Conservation (phyloP, 2,329 filamentous ascomycete species). For the Sphaceloma murrayae region DNA sequence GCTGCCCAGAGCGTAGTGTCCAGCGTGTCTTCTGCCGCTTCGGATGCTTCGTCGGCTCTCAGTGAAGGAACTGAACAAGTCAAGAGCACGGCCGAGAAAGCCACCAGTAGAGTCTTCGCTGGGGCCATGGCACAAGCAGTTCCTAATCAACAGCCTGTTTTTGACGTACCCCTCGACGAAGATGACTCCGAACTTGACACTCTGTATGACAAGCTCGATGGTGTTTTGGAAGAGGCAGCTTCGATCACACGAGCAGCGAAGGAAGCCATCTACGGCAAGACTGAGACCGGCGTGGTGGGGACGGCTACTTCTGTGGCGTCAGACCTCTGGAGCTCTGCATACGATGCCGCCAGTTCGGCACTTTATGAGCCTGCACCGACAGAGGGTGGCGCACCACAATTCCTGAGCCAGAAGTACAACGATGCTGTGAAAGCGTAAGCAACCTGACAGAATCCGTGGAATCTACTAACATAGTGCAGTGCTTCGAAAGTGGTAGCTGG, state of each 20-base stretch:
- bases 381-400: slow-evolving; percentile 39
- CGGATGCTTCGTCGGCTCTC: slow-evolving; percentile 27
- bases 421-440: slow-evolving; percentile 50
- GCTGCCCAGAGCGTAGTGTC: slow-evolving; percentile 22
- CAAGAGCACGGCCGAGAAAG: slow-evolving; percentile 16
- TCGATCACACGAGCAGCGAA: slow-evolving; percentile 48
- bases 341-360: slow-evolving; percentile 47
- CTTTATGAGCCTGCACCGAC: slow-evolving; percentile 43
- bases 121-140: slow-evolving; percentile 45
- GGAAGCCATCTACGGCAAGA: slow-evolving; percentile 43
- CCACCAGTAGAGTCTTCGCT: slow-evolving; percentile 41
- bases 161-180: slow-evolving; percentile 41
- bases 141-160: slow-evolving; percentile 39
- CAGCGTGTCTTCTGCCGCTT: slow-evolving; percentile 20
- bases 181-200: slow-evolving; percentile 41
- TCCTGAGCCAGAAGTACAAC: slow-evolving; percentile 45
- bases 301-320: slow-evolving; percentile 45
- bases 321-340: slow-evolving; percentile 48
- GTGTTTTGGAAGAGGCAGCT: slow-evolving; percentile 44
- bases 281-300: slow-evolving; percentile 39
- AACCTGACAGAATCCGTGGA: no score
- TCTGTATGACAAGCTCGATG: slow-evolving; percentile 42
- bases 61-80: slow-evolving; percentile 20
- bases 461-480: slow-evolving; percentile 25
- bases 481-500: slow-evolving; percentile 40